A percentile compares a stretch with the other conserved stretches of the same genome.
Conservation (phyloP, 768 basidiomycete genomes). For the Trametes villosa region DNA sequence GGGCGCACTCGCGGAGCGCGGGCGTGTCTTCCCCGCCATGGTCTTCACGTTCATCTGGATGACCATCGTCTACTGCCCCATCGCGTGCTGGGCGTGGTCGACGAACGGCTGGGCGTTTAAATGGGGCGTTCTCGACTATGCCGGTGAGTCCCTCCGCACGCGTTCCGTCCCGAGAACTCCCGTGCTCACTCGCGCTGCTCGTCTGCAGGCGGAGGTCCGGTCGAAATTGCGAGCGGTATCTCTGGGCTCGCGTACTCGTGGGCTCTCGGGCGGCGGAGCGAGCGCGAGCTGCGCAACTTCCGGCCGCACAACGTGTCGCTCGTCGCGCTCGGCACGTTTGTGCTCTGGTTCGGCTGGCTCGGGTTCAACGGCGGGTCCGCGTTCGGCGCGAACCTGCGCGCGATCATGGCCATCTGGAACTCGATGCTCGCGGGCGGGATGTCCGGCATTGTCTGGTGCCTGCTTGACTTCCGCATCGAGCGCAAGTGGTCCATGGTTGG, state of each 20-base stretch:
- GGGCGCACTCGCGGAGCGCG: slow-evolving; percentile 86
- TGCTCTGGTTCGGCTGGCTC: slow-evolving; percentile 88
- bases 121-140: slow-evolving; percentile 88
- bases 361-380: slow-evolving; percentile 94
- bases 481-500: slow-evolving; percentile 94
- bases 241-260: slow-evolving; percentile 85
- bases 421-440: slow-evolving; percentile 89
- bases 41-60: slow-evolving; percentile 84
- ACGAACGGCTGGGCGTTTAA: slow-evolving; percentile 82
- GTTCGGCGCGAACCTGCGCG: slow-evolving; percentile 86
- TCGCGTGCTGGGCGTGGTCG: slow-evolving; percentile 88
- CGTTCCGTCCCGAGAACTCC: not conserved
- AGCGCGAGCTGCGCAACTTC: slow-evolving; percentile 75
- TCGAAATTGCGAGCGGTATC: slow-evolving; percentile 86
- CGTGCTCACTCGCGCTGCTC: not conserved
- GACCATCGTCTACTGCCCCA: slow-evolving; percentile 85
- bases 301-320: slow-evolving; percentile 87
- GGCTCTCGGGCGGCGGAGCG: slow-evolving; percentile 82
- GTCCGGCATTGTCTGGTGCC: slow-evolving; percentile 78
- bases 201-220: slow-evolving; percentile 76
- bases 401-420: slow-evolving; percentile 85
- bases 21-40: slow-evolving; percentile 80
- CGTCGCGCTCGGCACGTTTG: slow-evolving; percentile 81
- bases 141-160: slow-evolving; percentile 50
- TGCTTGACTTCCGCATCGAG: slow-evolving; percentile 39